Evolutionary conservation across 345 rosid genomes (phyloP).

Genomic region (Brassica nigra): DNA sequence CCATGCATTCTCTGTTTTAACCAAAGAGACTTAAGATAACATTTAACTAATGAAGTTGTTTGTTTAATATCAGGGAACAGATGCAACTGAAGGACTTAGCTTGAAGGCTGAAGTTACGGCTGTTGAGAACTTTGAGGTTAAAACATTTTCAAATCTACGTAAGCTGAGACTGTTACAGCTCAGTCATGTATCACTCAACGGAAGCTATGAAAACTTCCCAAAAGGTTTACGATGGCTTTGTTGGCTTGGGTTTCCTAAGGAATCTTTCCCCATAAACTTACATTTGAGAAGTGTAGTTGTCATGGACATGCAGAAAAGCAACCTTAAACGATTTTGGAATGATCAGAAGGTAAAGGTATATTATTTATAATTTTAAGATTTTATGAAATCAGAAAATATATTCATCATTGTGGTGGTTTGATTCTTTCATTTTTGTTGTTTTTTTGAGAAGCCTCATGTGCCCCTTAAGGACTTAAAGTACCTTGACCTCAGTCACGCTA

Average conservation of each 20-base stretch:
- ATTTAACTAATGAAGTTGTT: neutral
- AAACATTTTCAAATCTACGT: neutral
- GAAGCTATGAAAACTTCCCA: conserved; percentile 8
- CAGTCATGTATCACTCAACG: neutral
- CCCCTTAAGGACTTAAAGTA: neutral
- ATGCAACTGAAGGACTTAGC: conserved; percentile 22
- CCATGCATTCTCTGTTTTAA: neutral
- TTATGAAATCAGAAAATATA: too few species aligned
- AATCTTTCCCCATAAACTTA: too few species aligned
- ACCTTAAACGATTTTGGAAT: too few species aligned
- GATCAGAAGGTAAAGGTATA: too few species aligned
- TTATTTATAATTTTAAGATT: too few species aligned
- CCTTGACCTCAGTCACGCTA: conserved; percentile 19
- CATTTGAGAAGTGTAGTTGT: too few species aligned
- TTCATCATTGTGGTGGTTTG: neutral
- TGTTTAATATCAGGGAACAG: conserved; percentile 25
- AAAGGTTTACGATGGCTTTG: too few species aligned
- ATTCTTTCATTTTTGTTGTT: neutral
- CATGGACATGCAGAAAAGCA: too few species aligned
- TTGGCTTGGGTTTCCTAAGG: too few species aligned
- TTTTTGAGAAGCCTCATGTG: neutral
- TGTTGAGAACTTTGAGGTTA: neutral
- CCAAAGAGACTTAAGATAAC: neutral
- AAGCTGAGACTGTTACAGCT: conserved; percentile 12
- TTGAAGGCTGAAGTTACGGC: neutral